Evolutionary conservation across 352 stramenopile species (phyloP).

Genomic region (Pythium vanterpoolii): DNA sequence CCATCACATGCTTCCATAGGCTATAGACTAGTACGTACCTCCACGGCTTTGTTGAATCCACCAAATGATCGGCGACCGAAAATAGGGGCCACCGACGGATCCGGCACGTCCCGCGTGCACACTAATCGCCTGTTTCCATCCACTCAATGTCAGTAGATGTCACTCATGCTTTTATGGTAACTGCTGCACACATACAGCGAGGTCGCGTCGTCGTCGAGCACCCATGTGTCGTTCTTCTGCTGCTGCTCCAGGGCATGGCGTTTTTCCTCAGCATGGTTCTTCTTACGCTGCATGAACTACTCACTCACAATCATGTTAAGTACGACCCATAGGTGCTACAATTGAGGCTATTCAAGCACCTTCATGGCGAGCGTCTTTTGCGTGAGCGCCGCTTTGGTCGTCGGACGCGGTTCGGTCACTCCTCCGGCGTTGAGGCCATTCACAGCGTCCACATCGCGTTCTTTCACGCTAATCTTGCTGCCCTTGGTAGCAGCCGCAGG

Average conservation of each 20-base stretch:
- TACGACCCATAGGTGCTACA: background rate
- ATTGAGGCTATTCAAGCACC: constrained; percentile 16
- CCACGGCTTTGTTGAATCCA: constrained; percentile 78
- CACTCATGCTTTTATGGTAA: background rate
- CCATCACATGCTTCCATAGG: background rate
- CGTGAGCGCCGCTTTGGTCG: constrained; percentile 51
- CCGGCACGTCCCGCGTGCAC: constrained; percentile 54
- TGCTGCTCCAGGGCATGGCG: constrained; percentile 47
- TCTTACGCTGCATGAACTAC: constrained; percentile 88
- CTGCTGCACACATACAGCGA: constrained; percentile 3
- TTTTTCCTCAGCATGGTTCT: constrained; percentile 51
- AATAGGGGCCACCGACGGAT: constrained; percentile 71
- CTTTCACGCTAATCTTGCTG: constrained; percentile 10
- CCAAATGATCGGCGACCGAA: constrained; percentile 78
- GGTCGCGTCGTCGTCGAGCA: constrained; percentile 32
- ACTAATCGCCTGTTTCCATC: constrained; percentile 32
- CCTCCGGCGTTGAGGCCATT: constrained; percentile 15
- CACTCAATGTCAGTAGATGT: background rate
- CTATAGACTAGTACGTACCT: constrained; percentile 26
- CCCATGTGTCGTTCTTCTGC: constrained; percentile 63
- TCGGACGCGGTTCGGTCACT: constrained; percentile 24
- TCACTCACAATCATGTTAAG: background rate
- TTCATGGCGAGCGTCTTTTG: constrained; percentile 88
- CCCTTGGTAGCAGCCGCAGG: constrained; percentile 7
- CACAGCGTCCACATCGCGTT: constrained; percentile 15